phyloP scores from a whole-genome alignment of 345 rosid genomes.

The Eucalyptus lansdowneana region DNA sequence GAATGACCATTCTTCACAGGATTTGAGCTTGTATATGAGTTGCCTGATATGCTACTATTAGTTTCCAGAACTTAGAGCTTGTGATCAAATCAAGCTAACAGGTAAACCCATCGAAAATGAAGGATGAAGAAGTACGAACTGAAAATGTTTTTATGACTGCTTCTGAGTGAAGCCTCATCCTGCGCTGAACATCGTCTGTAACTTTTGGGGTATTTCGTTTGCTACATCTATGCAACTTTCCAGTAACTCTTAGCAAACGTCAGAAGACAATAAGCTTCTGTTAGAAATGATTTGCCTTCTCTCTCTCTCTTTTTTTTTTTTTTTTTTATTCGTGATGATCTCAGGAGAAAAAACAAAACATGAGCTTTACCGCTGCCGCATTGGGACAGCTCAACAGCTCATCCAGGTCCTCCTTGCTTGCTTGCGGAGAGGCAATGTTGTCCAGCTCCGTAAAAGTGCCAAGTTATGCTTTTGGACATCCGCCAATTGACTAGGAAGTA shows the following conservation, averaged over 20 bases:
- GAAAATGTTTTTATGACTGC: background rate
- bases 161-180: background rate
- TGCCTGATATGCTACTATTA: background rate
- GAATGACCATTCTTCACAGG: background rate
- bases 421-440: background rate
- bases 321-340: background rate
- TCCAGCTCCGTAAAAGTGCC: background rate
- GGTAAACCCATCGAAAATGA: background rate
- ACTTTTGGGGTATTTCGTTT: background rate
- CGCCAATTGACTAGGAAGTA: background rate
- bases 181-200: background rate
- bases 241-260: background rate
- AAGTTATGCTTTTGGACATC: background rate
- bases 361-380: background rate
- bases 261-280: background rate
- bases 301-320: background rate
- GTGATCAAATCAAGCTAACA: background rate
- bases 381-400: background rate
- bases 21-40: background rate
- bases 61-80: background rate
- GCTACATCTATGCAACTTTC: background rate
- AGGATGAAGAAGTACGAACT: background rate
- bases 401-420: background rate
- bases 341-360: background rate
- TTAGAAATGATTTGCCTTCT: background rate